Conservation (phyloP, 2,329 filamentous ascomycete species). For the Fusarium falciforme region DNA sequence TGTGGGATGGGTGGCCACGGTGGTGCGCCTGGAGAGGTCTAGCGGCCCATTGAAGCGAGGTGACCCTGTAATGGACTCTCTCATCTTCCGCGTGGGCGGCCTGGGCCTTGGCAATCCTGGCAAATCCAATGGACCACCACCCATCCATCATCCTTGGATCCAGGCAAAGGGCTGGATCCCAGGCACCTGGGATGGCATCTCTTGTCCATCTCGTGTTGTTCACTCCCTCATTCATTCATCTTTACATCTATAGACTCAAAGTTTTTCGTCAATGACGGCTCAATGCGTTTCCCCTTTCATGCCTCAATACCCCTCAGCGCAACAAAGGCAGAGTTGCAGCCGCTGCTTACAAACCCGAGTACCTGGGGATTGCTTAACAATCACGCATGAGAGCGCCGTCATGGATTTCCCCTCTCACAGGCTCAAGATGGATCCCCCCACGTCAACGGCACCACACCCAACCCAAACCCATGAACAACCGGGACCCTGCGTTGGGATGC, state of each 20-base stretch:
- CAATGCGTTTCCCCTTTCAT: background rate
- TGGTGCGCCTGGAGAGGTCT: slow-evolving; percentile 18
- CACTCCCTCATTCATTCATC: background rate
- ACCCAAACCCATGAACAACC: slow-evolving; percentile 11
- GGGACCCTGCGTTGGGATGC: slow-evolving; percentile 23
- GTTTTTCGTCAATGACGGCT: background rate
- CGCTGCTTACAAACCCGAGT: slow-evolving; percentile 24
- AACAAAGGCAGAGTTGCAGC: background rate
- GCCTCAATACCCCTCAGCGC: background rate
- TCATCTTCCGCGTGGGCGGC: slow-evolving; percentile 3
- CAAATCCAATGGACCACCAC: background rate
- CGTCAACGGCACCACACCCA: slow-evolving; percentile 18
- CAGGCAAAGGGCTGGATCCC: background rate
- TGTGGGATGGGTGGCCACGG: background rate
- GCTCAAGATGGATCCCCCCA: slow-evolving; percentile 12
- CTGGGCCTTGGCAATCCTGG: slow-evolving; percentile 14
- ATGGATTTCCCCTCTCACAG: slow-evolving; percentile 34
- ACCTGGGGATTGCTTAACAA: slow-evolving; percentile 38
- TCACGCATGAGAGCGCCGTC: slow-evolving; percentile 36
- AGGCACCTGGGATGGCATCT: background rate
- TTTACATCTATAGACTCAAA: background rate
- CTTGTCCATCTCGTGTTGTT: slow-evolving; percentile 12
- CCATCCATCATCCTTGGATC: background rate
- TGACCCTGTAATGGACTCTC: slow-evolving; percentile 4
- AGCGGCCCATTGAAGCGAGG: slow-evolving; percentile 16